Percentiles rank a stretch among this genome's conserved stretches.
phyloP scores from a whole-genome alignment of 768 basidiomycete genomes.

The Artomyces pyxidatus region DNA sequence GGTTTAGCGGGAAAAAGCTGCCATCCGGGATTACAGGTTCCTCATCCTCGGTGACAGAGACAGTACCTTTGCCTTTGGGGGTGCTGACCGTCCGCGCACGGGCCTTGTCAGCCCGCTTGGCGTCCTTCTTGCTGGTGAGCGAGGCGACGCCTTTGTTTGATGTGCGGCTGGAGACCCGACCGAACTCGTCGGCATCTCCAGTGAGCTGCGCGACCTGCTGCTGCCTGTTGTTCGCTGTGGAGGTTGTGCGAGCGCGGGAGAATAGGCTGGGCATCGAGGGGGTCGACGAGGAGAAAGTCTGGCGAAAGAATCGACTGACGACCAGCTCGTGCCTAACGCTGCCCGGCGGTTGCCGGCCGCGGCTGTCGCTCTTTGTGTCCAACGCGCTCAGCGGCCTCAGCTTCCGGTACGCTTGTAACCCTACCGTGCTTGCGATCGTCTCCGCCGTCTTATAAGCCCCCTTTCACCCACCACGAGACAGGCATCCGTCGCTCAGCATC shows the following conservation, averaged over 20 bases:
- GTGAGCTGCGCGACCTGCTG: constrained; percentile 17
- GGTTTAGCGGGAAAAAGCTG: constrained; percentile 26
- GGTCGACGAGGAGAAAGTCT: neutral
- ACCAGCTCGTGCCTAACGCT: constrained; percentile 1
- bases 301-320: neutral
- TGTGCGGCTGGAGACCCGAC: constrained; percentile 42
- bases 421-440: too few relatives aligned
- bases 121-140: constrained; percentile 41
- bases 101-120: constrained; percentile 33
- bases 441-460: too few relatives aligned
- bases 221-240: constrained; percentile 30
- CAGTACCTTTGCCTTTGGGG: constrained; percentile 24
- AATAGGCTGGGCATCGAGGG: constrained; percentile 65
- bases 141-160: constrained; percentile 27
- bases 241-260: constrained; percentile 59
- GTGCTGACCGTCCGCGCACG: constrained; percentile 37
- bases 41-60: constrained; percentile 28
- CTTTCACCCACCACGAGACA: too few relatives aligned
- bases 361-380: too few relatives aligned
- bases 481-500: too few relatives aligned
- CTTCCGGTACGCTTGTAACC: too few relatives aligned
- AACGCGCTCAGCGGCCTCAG: too few relatives aligned
- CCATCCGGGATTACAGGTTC: constrained; percentile 27
- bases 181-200: constrained; percentile 52
- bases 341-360: neutral